These are phyloP conservation scores for Apophysomyces trapeziformis DNA, from an alignment of 371 early-diverging fungal species.

Conservation along the genomic window DNA sequence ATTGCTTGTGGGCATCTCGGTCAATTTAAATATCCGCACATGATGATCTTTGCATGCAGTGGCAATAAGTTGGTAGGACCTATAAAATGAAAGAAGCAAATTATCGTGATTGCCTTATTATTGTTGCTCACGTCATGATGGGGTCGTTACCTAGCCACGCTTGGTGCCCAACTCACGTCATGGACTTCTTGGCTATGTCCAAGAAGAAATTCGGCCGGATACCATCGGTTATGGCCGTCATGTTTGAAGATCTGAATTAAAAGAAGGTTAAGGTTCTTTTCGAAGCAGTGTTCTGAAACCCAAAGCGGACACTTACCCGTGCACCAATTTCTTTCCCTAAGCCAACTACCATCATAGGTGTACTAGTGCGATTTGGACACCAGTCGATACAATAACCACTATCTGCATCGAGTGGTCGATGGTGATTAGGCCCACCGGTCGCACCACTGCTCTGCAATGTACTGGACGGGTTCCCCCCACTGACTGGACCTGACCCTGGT, in stretches of 20 bases:
- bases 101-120: background rate
- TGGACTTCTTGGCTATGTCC: slow-evolving; percentile 77
- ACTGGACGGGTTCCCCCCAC: background rate
- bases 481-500: slow-evolving; percentile 24
- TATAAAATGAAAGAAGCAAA: slow-evolving; percentile 21
- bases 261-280: background rate
- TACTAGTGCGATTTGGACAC: slow-evolving; percentile 83
- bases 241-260: slow-evolving; percentile 58
- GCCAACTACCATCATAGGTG: slow-evolving; percentile 87
- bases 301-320: slow-evolving; percentile 45
- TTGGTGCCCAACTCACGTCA: slow-evolving; percentile 90
- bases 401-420: slow-evolving; percentile 55
- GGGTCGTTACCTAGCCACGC: slow-evolving; percentile 67
- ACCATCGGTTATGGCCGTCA: slow-evolving; percentile 71
- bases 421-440: slow-evolving; percentile 12
- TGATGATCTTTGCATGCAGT: slow-evolving; percentile 87
- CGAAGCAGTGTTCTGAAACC: no score
- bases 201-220: slow-evolving; percentile 61
- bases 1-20: slow-evolving; percentile 41
- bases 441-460: slow-evolving; percentile 9
- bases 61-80: slow-evolving; percentile 90
- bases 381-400: slow-evolving; percentile 83
- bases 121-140: no score
- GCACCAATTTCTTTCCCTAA: slow-evolving; percentile 84
- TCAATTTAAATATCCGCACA: slow-evolving; percentile 86